Conservation (phyloP, 2,329 filamentous ascomycete genomes). For the Fusarium heterosporum region DNA sequence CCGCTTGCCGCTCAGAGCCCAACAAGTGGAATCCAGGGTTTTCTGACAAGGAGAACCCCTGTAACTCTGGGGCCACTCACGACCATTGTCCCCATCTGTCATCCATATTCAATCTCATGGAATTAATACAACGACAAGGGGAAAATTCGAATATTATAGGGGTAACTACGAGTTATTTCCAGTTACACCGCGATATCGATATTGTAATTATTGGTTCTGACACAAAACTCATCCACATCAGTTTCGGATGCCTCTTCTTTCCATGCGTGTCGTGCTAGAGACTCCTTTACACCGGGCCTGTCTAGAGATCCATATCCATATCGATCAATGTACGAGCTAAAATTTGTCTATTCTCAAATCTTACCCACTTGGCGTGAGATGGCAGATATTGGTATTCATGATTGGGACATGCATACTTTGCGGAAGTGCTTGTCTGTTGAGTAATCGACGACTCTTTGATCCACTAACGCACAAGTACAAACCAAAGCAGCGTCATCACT, state of each 20-base stretch:
- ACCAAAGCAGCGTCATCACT: constrained; percentile 16
- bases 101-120: constrained; percentile 29
- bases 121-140: constrained; percentile 2
- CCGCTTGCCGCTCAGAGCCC: constrained; percentile 6
- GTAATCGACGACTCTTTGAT: constrained; percentile 11
- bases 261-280: not conserved
- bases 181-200: not conserved
- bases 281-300: not conserved
- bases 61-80: constrained; percentile 13
- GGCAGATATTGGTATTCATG: not conserved
- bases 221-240: not conserved
- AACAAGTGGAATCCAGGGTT: constrained; percentile 24
- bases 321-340: not conserved
- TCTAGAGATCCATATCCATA: not conserved
- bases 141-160: not conserved
- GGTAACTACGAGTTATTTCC: not conserved
- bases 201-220: not conserved
- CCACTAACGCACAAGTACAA: not conserved
- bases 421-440: not conserved
- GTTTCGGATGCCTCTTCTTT: constrained; percentile 13
- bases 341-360: too few relatives aligned
- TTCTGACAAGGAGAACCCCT: constrained; percentile 18
- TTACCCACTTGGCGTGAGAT: not conserved
- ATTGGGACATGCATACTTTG: not conserved
- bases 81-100: constrained; percentile 16